Evolutionary conservation across 306 rosid genomes (phyloP), one percentile per base, ranked within the genome.

Genomic region (Quillaja saponaria): DNA sequence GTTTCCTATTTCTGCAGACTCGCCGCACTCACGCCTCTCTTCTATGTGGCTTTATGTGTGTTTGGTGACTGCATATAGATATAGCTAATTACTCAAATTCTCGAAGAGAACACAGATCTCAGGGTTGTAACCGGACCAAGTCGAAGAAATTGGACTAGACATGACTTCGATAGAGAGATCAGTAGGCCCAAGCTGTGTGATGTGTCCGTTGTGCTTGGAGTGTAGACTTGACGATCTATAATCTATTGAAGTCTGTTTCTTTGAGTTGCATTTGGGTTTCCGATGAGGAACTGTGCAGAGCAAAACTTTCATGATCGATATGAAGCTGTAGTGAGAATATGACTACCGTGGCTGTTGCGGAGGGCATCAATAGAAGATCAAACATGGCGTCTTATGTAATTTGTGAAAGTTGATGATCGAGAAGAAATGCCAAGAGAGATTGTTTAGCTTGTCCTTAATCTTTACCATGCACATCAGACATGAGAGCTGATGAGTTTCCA

Each of bases 361-460:
- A 85, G 85, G 77, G 85, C 96, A 8, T 76, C 88, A 12, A 1
- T 87, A 19, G 97, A 90, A 38, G 85, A 81, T 76, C 92, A 87
- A 52, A 83, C 87, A 49, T 65, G 83, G 66, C 96, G 87, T 77
- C 69, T 87, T 25, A 95, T 90, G 48, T 90, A 90, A 76, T 78
- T 85, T 38, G 57, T 90, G 76, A 95, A 90, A 81, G 87, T 87
- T 61, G 95, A 90, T 21, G 90, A 77, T 64, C 88, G 88, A 76
- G 97, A 82, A 69, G 96, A 91, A 71, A 91, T 84, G 95, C 80
- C 82, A 14, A n/a, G n/a, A n/a, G n/a, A n/a, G n/a, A n/a, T n/a
- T n/a, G n/a, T n/a, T n/a, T n/a, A n/a, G n/a, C n/a, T n/a, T n/a
- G n/a, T n/a, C n/a, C n/a, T n/a, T n/a, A n/a, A n/a, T n/a, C n/a